Conservation (phyloP, 495 filamentous ascomycete species). For the Jackrogersella multiformis region DNA sequence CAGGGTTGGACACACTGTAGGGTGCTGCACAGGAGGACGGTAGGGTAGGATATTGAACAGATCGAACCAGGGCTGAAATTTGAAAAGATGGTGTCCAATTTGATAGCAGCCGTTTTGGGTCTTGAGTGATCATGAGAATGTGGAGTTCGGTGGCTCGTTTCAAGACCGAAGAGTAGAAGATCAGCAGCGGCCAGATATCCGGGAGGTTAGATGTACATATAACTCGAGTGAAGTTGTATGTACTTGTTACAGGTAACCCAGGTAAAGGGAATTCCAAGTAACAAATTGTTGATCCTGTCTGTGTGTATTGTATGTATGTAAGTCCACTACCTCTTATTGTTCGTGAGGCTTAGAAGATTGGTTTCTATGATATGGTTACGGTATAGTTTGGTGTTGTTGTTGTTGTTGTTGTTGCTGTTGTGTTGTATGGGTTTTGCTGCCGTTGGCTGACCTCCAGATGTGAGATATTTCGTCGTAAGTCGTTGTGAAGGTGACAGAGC, state of each 20-base stretch:
- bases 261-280: slow-evolving; percentile 19
- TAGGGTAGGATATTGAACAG: slow-evolving; percentile 49
- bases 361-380: background rate
- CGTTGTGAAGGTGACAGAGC: slow-evolving; percentile 14
- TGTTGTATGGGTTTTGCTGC: slow-evolving; percentile 5
- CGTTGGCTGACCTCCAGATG: slow-evolving; percentile 25
- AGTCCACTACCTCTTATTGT: slow-evolving; percentile 1
- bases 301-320: no score
- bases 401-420: no score
- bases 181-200: slow-evolving; percentile 52
- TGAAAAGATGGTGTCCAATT: slow-evolving; percentile 49
- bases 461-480: slow-evolving; percentile 30
- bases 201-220: slow-evolving; percentile 48
- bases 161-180: slow-evolving; percentile 52
- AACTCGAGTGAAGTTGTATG: slow-evolving; percentile 20
- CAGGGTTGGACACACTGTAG: slow-evolving; percentile 44
- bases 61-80: slow-evolving; percentile 49
- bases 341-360: background rate
- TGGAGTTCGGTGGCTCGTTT: slow-evolving; percentile 52
- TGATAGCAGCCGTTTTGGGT: slow-evolving; percentile 50
- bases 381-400: slow-evolving; percentile 8
- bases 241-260: slow-evolving; percentile 33
- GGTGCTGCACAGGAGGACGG: slow-evolving; percentile 39
- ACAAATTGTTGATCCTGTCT: slow-evolving; percentile 30
- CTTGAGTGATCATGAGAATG: slow-evolving; percentile 51